A percentile compares a stretch with the other conserved stretches of the same genome.
Conservation (phyloP, 441 rosid species). For the Gossypium laxum region DNA sequence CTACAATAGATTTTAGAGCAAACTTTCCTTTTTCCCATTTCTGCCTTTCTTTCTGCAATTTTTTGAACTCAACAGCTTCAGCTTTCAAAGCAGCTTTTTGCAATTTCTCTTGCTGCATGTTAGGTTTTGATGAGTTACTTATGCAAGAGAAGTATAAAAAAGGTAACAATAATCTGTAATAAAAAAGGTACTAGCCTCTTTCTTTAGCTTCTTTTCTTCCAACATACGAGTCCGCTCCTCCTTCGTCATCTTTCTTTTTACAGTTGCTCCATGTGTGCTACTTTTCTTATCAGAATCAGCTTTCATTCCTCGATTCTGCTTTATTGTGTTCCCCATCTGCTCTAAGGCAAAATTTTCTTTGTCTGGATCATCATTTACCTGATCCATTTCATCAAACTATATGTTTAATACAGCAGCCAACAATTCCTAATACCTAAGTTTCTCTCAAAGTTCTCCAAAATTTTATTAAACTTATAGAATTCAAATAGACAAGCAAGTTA, state of each 20-base stretch:
- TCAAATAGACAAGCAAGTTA: conserved; percentile 2
- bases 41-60: conserved; percentile 60
- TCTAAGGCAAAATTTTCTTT: conserved; percentile 45
- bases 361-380: conserved; percentile 42
- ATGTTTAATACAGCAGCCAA: background rate
- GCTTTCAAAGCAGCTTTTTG: conserved; percentile 72
- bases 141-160: conserved; percentile 7
- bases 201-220: conserved; percentile 76
- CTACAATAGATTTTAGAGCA: conserved; percentile 74
- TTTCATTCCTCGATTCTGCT: conserved; percentile 23
- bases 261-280: conserved; percentile 25
- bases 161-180: conserved; percentile 2
- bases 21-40: conserved; percentile 91
- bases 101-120: conserved; percentile 69
- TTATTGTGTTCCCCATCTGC: conserved; percentile 20
- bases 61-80: conserved; percentile 69
- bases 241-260: conserved; percentile 41
- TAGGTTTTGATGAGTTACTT: conserved; percentile 19
- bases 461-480: background rate
- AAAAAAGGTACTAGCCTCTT: conserved; percentile 41
- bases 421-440: background rate
- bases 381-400: conserved; percentile 20
- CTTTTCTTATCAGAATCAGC: conserved; percentile 23
- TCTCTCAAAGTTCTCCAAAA: background rate
- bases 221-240: conserved; percentile 43